Evolutionary conservation across 768 basidiomycete species (phyloP).

Genomic region (Candolleomyces efflorescens): DNA sequence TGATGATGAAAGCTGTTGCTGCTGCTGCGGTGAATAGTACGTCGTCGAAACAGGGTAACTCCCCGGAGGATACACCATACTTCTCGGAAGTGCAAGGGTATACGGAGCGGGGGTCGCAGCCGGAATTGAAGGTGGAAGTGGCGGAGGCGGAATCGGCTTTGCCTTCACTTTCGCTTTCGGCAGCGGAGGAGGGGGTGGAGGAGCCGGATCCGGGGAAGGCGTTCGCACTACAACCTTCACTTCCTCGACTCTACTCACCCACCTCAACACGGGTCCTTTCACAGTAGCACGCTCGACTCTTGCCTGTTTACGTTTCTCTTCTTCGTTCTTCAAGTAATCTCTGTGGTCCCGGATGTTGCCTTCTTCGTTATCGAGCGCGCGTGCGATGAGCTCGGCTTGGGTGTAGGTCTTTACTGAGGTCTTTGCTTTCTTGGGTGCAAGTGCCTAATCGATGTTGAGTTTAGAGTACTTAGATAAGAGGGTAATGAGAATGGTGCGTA

Average conservation of each 20-base stretch:
- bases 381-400: constrained; percentile 80
- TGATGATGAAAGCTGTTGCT: neutral
- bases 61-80: neutral
- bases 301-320: constrained; percentile 73
- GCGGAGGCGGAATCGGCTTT: neutral
- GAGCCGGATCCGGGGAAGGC: constrained; percentile 25
- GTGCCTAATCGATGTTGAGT: constrained; percentile 33
- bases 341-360: constrained; percentile 75
- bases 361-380: constrained; percentile 84
- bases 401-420: constrained; percentile 50
- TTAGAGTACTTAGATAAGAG: neutral
- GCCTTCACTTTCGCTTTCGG: too few species aligned
- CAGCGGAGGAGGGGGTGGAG: constrained; percentile 15
- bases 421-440: constrained; percentile 61
- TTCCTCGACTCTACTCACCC: constrained; percentile 65
- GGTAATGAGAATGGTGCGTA: constrained; percentile 22
- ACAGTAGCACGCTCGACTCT: constrained; percentile 57
- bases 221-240: constrained; percentile 31
- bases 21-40: neutral
- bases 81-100: too few species aligned
- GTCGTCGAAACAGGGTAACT: neutral
- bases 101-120: neutral
- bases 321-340: constrained; percentile 76
- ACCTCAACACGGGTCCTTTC: constrained; percentile 66
- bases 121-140: constrained; percentile 9